Percentiles rank a stretch among this genome's conserved stretches.
Conservation (phyloP, 2,329 filamentous ascomycete species). For the Botrytis sinoallii region DNA sequence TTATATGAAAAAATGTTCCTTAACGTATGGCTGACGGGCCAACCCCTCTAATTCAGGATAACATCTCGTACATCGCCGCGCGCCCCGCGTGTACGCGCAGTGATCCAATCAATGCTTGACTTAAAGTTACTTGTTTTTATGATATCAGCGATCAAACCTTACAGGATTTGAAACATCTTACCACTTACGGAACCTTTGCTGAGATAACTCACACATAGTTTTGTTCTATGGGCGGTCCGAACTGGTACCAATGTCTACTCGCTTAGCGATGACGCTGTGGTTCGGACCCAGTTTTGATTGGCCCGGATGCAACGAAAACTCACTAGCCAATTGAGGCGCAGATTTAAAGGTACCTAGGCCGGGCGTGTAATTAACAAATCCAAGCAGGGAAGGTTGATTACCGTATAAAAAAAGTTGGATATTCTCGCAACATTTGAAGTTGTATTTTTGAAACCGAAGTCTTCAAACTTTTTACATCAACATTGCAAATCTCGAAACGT, state of each 20-base stretch:
- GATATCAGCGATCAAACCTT: too few species aligned
- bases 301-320: not conserved
- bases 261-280: not conserved
- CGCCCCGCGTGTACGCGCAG: too few species aligned
- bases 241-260: not conserved
- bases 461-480: not conserved
- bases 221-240: not conserved
- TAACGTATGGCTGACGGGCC: rapidly evolving
- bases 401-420: not conserved
- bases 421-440: not conserved
- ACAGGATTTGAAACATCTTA: too few species aligned
- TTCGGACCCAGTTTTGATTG: not conserved
- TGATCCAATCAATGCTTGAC: too few species aligned
- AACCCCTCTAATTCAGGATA: too few species aligned
- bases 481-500: not conserved
- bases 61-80: too few species aligned
- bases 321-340: not conserved
- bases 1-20: too few species aligned
- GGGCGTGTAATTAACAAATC: not conserved
- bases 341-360: not conserved
- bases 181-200: not conserved
- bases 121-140: too few species aligned
- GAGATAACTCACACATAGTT: not conserved
- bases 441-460: not conserved
- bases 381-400: too few species aligned